phyloP scores from a whole-genome alignment of 2,329 filamentous ascomycete species.

The Aspergillus glaucus region DNA sequence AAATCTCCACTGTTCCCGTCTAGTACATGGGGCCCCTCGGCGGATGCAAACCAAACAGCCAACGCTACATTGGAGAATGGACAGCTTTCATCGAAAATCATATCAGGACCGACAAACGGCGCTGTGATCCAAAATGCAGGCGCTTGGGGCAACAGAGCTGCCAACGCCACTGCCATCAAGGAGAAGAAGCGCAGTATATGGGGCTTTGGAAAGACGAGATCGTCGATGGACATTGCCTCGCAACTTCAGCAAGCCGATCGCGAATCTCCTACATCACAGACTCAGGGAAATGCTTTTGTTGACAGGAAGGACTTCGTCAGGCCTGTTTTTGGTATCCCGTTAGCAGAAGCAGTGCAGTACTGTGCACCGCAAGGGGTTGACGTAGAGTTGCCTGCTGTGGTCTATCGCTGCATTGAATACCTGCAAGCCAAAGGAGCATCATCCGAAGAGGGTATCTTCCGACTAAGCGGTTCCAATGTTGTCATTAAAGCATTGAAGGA shows the following conservation, averaged over 20 bases:
- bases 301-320: constrained; percentile 51
- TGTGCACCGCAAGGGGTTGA: constrained; percentile 66
- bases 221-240: constrained; percentile 58
- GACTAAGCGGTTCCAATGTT: constrained; percentile 91
- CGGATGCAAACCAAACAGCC: constrained; percentile 16
- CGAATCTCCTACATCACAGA: constrained; percentile 41
- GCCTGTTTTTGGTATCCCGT: constrained; percentile 75
- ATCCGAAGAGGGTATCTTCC: constrained; percentile 90
- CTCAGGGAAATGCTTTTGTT: constrained; percentile 43
- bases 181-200: constrained; percentile 73
- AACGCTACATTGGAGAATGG: constrained; percentile 26
- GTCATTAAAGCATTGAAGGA: constrained; percentile 87
- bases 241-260: constrained; percentile 28
- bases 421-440: constrained; percentile 74
- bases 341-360: constrained; percentile 79
- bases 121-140: constrained; percentile 74
- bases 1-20: constrained; percentile 30
- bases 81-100: constrained; percentile 44
- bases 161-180: constrained; percentile 52
- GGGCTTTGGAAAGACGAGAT: constrained; percentile 56
- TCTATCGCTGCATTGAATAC: constrained; percentile 94
- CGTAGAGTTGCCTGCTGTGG: constrained; percentile 78
- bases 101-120: constrained; percentile 80
- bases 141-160: constrained; percentile 67
- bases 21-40: constrained; percentile 23